These are phyloP conservation scores for Cyclotella baltica DNA, from an alignment of 108 stramenopile genomes.

Conservation along the genomic window DNA sequence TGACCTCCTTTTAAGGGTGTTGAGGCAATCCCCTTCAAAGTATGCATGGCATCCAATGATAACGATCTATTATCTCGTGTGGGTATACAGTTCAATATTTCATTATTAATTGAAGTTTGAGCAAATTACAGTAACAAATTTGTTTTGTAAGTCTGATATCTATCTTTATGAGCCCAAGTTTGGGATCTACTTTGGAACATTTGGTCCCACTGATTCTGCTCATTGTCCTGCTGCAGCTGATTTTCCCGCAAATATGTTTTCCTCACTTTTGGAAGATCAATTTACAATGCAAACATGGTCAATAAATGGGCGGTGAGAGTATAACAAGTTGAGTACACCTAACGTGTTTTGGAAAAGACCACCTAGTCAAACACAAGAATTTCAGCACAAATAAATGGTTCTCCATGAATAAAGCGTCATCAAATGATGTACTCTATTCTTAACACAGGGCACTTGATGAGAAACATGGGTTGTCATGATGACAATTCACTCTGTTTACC, in stretches of 20 bases:
- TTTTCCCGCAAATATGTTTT: constrained; percentile 36
- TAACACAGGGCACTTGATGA: constrained; percentile 77
- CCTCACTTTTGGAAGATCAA: constrained; percentile 34
- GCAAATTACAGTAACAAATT: not conserved
- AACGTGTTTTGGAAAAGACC: not conserved
- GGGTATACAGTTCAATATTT: not conserved
- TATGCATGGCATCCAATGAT: constrained; percentile 27
- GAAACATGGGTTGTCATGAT: constrained; percentile 84
- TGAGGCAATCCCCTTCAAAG: not conserved
- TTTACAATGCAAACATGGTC: constrained; percentile 82
- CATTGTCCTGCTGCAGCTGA: not conserved
- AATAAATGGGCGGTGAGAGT: constrained; percentile 74
- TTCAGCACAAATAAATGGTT: not conserved
- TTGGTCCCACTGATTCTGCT: not conserved
- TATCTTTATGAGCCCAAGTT: constrained; percentile 41
- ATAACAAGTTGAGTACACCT: constrained; percentile 76
- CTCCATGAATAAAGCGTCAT: not conserved
- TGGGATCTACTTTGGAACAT: constrained; percentile 24
- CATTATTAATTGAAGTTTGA: not conserved
- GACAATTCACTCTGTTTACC: constrained; percentile 44
- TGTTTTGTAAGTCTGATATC: not conserved
- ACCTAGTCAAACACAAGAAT: not conserved
- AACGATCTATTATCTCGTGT: constrained; percentile 26
- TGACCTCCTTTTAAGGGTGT: not conserved
- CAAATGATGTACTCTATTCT: not conserved